phyloP scores from a whole-genome alignment of 208 protist species.

The Polymyxa betae region DNA sequence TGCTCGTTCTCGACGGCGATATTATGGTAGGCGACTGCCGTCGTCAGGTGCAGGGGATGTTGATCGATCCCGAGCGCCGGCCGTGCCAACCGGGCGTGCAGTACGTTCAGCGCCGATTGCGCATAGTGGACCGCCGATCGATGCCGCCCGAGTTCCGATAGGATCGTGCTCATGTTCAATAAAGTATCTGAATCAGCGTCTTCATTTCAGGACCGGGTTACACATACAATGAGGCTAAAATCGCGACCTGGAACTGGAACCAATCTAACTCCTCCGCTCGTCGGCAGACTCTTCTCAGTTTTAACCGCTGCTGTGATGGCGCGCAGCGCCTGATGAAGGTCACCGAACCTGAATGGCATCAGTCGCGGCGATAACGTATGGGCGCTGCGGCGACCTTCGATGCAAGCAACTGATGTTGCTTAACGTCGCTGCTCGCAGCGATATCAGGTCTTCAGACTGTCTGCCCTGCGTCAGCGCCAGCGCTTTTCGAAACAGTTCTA shows the following conservation, averaged over 20 bases:
- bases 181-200: too few species aligned
- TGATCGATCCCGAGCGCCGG: not conserved
- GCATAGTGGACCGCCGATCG: conserved; percentile 12
- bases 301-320: not conserved
- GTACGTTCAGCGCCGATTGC: not conserved
- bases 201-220: too few species aligned
- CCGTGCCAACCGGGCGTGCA: not conserved
- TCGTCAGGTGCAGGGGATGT: not conserved
- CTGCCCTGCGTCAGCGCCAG: not conserved
- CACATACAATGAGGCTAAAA: too few species aligned
- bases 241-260: not conserved
- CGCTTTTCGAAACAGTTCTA: not conserved
- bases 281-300: not conserved
- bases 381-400: not conserved
- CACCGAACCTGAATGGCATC: not conserved
- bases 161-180: not conserved
- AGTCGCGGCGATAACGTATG: not conserved
- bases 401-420: not conserved
- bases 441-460: too few species aligned
- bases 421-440: not conserved
- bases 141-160: not conserved
- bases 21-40: not conserved
- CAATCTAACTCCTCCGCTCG: not conserved
- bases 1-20: conserved; percentile 2
- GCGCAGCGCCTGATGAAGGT: not conserved